Percentiles rank a stretch among this genome's conserved stretches.
Evolutionary conservation across 352 stramenopile genomes (phyloP).

Genomic region (Phytophthora boehmeriae): DNA sequence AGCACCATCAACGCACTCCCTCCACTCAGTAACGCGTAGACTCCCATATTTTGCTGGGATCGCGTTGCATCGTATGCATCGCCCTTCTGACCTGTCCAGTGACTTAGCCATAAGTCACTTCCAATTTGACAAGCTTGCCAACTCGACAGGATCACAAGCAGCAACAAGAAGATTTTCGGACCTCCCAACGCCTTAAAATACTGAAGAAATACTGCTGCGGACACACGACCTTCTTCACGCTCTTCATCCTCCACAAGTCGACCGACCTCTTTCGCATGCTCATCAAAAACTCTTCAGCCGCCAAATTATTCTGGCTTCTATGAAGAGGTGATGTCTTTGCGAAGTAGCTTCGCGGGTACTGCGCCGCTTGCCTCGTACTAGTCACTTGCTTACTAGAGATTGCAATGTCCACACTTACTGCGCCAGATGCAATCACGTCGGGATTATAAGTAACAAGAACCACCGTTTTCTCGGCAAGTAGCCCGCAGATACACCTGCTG

Average conservation of each 20-base stretch:
- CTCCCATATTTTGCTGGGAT: slow-evolving; percentile 26
- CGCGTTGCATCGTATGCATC: slow-evolving; percentile 16
- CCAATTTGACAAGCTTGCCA: slow-evolving; percentile 43
- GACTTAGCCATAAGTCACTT: slow-evolving; percentile 36
- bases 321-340: not conserved
- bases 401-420: slow-evolving; percentile 17
- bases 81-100: slow-evolving; percentile 43
- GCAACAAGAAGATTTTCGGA: slow-evolving; percentile 9
- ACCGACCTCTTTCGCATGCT: slow-evolving; percentile 8
- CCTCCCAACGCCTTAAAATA: slow-evolving; percentile 53
- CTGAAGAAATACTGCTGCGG: slow-evolving; percentile 30
- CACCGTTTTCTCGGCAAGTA: slow-evolving; percentile 59
- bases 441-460: slow-evolving; percentile 92
- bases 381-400: slow-evolving; percentile 18
- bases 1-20: slow-evolving; percentile 40
- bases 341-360: slow-evolving; percentile 5
- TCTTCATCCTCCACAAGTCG: slow-evolving; percentile 47
- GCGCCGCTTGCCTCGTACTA: not conserved
- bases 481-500: slow-evolving; percentile 30
- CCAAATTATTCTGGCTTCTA: not conserved
- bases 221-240: slow-evolving; percentile 43
- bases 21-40: slow-evolving; percentile 35
- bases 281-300: not conserved
- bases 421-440: slow-evolving; percentile 44
- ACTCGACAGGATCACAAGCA: slow-evolving; percentile 17